Evolutionary conservation across 2,329 filamentous ascomycete species (phyloP), one percentile per base, ranked within the genome.

Genomic region (Epichloe sylvatica): DNA sequence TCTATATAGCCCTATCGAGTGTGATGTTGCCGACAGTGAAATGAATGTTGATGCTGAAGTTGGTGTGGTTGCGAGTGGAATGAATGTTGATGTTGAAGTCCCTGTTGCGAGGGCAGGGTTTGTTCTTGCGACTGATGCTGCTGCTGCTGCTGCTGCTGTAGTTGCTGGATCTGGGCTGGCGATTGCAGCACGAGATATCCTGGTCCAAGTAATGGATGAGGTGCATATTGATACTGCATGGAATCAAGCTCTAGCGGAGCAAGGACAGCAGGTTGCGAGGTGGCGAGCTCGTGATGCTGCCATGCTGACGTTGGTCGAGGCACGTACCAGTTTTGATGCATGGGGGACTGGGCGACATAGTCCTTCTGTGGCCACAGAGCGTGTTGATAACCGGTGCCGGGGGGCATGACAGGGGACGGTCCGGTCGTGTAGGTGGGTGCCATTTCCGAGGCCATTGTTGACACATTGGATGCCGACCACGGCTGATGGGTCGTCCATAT

Each of bases 121-220:
- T 36, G 43, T 12, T 45, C 43, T 21, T 33, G 30, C 15, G 43
- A 15, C 12, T 49, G 47, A 15, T 19, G 17, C 1, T 19, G 17
- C 17, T 19, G 17, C 1, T 44, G 47, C 37, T 50, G 51, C 37
- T 50, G 51, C 37, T 50, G 51, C 19, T 19, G 51, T 23, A 23
- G 5, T 23, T 23, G 23, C 37, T 50, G 51, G 30, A 48, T 35
- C 30, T 45, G 51, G 6, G 45, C 35, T 15, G 34, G 45, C 5
- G 51, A 47, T 21, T 52, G 47, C 33, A 52, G 34, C 4, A 50
- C 51, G n/a, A 52, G 38, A 21, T 49, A 52, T n/a, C 51, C 51
- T 3, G 51, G 51, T n/a, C 51, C 51, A 25, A 52, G 12, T 12
- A 50, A 30, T 3, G 51, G 51, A 19, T 52, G 51, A 21, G 51